phyloP scores from a whole-genome alignment of 2,329 filamentous ascomycete species.

The Immersiporthe knoxdaviesiana region DNA sequence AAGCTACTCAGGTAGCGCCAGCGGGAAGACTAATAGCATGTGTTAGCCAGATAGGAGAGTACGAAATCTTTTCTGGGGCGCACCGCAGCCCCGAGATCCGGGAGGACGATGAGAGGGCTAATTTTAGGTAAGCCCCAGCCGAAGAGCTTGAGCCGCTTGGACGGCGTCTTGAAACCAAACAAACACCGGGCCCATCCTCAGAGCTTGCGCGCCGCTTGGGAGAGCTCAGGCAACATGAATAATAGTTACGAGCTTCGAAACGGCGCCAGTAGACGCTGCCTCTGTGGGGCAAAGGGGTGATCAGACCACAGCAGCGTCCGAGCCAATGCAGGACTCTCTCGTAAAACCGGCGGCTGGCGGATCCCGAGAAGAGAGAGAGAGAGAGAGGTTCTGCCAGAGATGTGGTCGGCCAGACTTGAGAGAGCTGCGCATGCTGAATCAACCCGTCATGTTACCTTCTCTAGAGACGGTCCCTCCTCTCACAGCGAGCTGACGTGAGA shows the following conservation, averaged over 20 bases:
- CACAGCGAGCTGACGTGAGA: slow-evolving; percentile 2
- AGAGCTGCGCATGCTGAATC: neutral
- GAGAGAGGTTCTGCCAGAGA: neutral
- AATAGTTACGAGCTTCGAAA: slow-evolving; percentile 7
- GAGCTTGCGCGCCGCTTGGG: slow-evolving; percentile 2
- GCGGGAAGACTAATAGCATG: slow-evolving; percentile 11
- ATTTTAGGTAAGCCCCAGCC: neutral
- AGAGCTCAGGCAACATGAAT: slow-evolving; percentile 8
- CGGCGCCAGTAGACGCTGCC: neutral
- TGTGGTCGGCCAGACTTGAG: neutral
- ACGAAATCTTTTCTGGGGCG: neutral
- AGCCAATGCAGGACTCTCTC: slow-evolving; percentile 20
- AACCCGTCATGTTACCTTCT: neutral
- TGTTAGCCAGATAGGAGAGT: slow-evolving; percentile 3
- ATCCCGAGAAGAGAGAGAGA: neutral
- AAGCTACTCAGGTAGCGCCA: neutral
- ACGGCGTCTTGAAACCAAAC: slow-evolving; percentile 7
- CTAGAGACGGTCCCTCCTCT: neutral
- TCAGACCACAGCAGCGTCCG: slow-evolving; percentile 11
- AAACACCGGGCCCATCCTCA: slow-evolving; percentile 1
- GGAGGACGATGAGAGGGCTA: too few relatives aligned
- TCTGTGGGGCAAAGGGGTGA: slow-evolving; percentile 7
- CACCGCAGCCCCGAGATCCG: neutral
- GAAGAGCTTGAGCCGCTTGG: neutral
- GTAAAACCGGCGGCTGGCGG: slow-evolving; percentile 3